Percentiles rank a stretch among this genome's conserved stretches.
These are phyloP conservation scores for Candida cerambycidarum DNA, from an alignment of 805 yeast genomes.

Conservation along the genomic window DNA sequence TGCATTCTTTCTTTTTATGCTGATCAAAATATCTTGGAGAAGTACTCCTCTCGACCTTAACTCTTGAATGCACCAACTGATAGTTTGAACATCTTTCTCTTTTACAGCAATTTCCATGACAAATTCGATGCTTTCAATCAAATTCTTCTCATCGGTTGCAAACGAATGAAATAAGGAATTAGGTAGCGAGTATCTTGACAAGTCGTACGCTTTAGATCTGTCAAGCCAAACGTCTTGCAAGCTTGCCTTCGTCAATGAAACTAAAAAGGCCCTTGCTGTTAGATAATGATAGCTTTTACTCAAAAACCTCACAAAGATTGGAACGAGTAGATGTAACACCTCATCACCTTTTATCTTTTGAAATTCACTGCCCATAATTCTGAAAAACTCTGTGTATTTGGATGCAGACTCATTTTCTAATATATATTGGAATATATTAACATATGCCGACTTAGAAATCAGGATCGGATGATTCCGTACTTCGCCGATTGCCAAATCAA, in stretches of 20 bases:
- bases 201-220: conserved; percentile 1
- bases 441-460: conserved; percentile 25
- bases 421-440: conserved; percentile 21
- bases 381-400: conserved; percentile 4
- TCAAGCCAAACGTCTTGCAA: not conserved
- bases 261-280: not conserved
- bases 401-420: conserved; percentile 2
- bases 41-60: conserved; percentile 27
- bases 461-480: conserved; percentile 17
- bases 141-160: conserved; percentile 13
- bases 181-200: conserved; percentile 5
- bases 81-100: conserved; percentile 21
- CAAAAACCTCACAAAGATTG: conserved; percentile 8
- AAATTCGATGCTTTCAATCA: conserved; percentile 20
- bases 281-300: conserved; percentile 4
- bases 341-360: conserved; percentile 3
- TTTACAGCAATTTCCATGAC: conserved; percentile 24
- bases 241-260: not conserved
- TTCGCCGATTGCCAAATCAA: conserved; percentile 26
- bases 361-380: conserved; percentile 7
- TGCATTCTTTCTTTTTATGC: not conserved
- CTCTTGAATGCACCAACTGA: conserved; percentile 33
- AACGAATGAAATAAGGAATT: conserved; percentile 5
- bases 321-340: conserved; percentile 4
- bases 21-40: conserved; percentile 15